Evolutionary conservation across 805 yeast genomes (phyloP), one percentile per base, ranked within the genome.

Genomic region (Torulaspora indica): DNA sequence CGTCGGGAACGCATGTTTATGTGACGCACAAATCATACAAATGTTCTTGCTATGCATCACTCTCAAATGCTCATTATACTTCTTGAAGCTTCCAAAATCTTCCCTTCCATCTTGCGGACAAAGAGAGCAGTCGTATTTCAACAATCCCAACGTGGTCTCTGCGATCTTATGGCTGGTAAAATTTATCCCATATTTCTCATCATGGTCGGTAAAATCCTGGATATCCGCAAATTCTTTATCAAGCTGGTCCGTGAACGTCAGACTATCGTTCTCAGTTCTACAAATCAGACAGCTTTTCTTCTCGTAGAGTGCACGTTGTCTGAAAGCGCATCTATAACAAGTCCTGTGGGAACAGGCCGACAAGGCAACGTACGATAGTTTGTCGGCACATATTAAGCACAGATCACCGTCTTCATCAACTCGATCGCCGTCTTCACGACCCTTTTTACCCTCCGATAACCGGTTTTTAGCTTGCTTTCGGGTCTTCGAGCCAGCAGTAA

Each of bases 381-480:
- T 69, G 36, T 85, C 83, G 0, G 97, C 93, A 69, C 99, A 93
- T 45, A 93, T 85, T 17, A 89, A 67, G 72, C 97, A 90, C 25
- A 66, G 58, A 9, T 74, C 74, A 7, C 55, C 64, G n/a, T 67
- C 74, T 30, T 68, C 36, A 13, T 38, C 42, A 10, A 13, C 17
- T 7, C 10, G 30, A 13, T 23, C 29, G 8, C 8, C 8, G 23
- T 30, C 38, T 3, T 33, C 33, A n/a, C 23, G 35, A 23, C 33
- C 14, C 15, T 38, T 30, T 22, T 22, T 45, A 5, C 22, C 20
- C 5, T 33, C 43, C 41, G 35, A 35, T 25, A 25, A 4, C 14
- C 13, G 13, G 30, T 31, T 38, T 17, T 14, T 27, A 15, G 22
- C 14, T 22, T 38, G 28, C 42, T 38, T 38, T n/a, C 35, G 35